Evolutionary conservation across 768 basidiomycete genomes (phyloP).

Genomic region (Hypsizygus marmoreus): DNA sequence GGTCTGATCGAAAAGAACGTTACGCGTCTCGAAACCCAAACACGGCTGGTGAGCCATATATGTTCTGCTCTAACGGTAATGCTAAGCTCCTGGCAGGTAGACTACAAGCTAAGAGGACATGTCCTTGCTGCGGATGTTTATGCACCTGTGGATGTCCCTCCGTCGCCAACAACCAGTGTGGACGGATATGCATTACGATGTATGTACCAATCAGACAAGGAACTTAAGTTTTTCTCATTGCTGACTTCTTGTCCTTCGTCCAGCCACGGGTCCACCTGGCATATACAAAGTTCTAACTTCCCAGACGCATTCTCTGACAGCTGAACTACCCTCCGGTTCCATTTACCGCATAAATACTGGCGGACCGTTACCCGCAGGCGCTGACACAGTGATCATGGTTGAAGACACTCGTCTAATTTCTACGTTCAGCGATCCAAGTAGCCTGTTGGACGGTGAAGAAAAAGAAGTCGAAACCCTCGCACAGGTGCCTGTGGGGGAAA

Average conservation of each 20-base stretch:
- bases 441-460: conserved; percentile 58
- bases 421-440: conserved; percentile 38
- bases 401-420: conserved; percentile 84
- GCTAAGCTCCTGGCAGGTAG: conserved; percentile 52
- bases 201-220: too few relatives aligned
- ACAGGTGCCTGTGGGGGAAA: conserved; percentile 65
- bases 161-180: conserved; percentile 72
- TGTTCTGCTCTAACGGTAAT: background rate
- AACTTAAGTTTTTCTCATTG: too few relatives aligned
- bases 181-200: conserved; percentile 87
- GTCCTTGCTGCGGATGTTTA: conserved; percentile 77
- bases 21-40: conserved; percentile 38
- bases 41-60: conserved; percentile 41
- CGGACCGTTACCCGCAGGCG: conserved; percentile 71
- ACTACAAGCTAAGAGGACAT: conserved; percentile 57
- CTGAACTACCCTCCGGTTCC: conserved; percentile 47
- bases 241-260: background rate
- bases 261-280: conserved; percentile 67
- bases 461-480: conserved; percentile 67
- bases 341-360: conserved; percentile 88
- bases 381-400: conserved; percentile 88
- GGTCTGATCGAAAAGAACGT: conserved; percentile 52
- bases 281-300: conserved; percentile 69
- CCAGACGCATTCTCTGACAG: conserved; percentile 46
- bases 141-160: conserved; percentile 66